These are phyloP conservation scores for Kitagawia praeruptora DNA, from an alignment of 129 eudicot genomes.

Conservation along the genomic window DNA sequence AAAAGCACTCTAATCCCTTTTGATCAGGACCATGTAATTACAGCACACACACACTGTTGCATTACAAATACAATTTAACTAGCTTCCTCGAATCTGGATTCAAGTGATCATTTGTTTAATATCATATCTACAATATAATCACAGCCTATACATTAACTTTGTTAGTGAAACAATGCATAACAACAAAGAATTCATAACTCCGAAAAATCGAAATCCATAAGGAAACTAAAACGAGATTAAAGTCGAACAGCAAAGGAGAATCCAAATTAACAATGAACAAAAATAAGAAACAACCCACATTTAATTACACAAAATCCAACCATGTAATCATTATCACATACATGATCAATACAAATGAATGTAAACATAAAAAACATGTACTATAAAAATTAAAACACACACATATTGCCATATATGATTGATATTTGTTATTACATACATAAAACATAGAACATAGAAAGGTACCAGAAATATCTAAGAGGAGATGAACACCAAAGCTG, in stretches of 20 bases:
- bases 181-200: not conserved
- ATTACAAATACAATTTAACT: not conserved
- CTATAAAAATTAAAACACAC: not conserved
- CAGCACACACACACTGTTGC: not conserved
- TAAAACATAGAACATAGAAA: not conserved
- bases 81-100: not conserved
- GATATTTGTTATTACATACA: not conserved
- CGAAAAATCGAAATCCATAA: not conserved
- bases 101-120: not conserved
- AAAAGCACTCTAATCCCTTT: not conserved
- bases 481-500: not conserved
- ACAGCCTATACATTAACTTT: not conserved
- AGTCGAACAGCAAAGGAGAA: not conserved
- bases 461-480: not conserved
- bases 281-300: not conserved
- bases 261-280: not conserved
- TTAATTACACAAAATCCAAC: not conserved
- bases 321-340: not conserved
- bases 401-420: not conserved
- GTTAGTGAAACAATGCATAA: not conserved
- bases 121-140: not conserved
- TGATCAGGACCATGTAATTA: not conserved
- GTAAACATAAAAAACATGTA: not conserved
- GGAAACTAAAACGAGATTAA: not conserved
- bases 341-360: not conserved